These are phyloP conservation scores for Talaromyces piceae DNA, from an alignment of 2,329 filamentous ascomycete genomes.

Conservation along the genomic window DNA sequence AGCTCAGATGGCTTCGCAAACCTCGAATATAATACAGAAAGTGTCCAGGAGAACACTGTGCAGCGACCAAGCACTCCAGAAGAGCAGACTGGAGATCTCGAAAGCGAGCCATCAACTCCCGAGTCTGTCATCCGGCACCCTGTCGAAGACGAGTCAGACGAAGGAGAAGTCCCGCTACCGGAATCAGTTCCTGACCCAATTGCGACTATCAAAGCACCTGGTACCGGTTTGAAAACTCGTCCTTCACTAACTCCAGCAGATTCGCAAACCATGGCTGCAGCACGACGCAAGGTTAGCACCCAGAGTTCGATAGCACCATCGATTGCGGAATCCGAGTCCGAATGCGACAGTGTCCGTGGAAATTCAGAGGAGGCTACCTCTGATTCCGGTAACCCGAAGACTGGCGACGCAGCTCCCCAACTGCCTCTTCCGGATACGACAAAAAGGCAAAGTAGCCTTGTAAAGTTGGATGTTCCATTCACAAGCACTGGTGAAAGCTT, in stretches of 20 bases:
- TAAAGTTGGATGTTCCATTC: conserved; percentile 74
- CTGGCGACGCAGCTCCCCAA: conserved; percentile 10
- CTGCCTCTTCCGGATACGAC: conserved; percentile 16
- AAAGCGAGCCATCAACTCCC: conserved; percentile 61
- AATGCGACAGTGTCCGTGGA: conserved; percentile 7
- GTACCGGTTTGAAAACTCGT: conserved; percentile 80
- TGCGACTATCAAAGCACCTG: conserved; percentile 82
- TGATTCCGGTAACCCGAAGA: conserved; percentile 11
- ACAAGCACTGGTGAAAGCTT: conserved; percentile 59
- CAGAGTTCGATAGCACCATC: conserved; percentile 46
- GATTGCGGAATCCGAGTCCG: conserved; percentile 17
- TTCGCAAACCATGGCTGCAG: conserved; percentile 73
- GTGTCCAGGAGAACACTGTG: conserved; percentile 31
- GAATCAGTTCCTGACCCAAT: conserved; percentile 69
- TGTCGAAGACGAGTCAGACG: conserved; percentile 41
- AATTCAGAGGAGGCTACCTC: conserved; percentile 16
- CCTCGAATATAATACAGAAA: conserved; percentile 40
- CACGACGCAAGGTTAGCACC: conserved; percentile 75
- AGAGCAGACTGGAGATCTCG: conserved; percentile 52
- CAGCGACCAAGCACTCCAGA: conserved; percentile 40
- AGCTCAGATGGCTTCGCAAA: conserved; percentile 22
- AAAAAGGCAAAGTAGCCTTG: conserved; percentile 63
- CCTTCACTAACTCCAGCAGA: conserved; percentile 84
- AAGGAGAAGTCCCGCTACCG: conserved; percentile 27
- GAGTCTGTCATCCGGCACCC: conserved; percentile 85